Evolutionary conservation across 1,284 basidiomycete genomes (phyloP).

Genomic region (Austroboletus niveus): DNA sequence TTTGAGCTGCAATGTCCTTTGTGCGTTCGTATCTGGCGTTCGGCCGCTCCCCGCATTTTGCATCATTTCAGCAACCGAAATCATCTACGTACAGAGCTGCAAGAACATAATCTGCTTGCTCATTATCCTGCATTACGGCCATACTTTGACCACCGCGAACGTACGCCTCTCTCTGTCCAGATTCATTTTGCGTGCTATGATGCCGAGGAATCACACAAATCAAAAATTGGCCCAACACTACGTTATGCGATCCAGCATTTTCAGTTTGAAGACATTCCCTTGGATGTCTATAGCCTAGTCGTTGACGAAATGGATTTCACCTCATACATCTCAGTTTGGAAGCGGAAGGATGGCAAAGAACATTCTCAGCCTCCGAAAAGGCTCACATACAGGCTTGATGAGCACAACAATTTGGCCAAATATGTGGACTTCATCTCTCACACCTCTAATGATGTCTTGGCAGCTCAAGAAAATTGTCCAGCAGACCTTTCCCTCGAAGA

Average conservation of each 20-base stretch:
- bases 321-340: not conserved
- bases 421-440: not conserved
- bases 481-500: not conserved
- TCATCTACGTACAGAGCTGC: conserved; percentile 15
- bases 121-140: not conserved
- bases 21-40: conserved; percentile 5
- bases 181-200: not conserved
- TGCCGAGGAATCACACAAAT: not conserved
- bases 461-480: not conserved
- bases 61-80: not conserved
- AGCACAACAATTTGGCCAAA: not conserved
- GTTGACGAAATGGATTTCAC: not conserved
- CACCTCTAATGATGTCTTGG: not conserved
- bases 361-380: not conserved
- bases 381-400: not conserved
- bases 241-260: not conserved
- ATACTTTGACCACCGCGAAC: not conserved
- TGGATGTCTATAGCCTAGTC: too few relatives aligned
- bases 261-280: not conserved
- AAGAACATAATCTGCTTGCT: not conserved
- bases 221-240: not conserved
- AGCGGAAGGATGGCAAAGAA: not conserved
- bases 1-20: conserved; percentile 9
- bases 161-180: not conserved
- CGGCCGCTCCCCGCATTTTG: not conserved